Evolutionary conservation across 2,329 filamentous ascomycete species (phyloP).

Genomic region (Trichocomaceae sp.): DNA sequence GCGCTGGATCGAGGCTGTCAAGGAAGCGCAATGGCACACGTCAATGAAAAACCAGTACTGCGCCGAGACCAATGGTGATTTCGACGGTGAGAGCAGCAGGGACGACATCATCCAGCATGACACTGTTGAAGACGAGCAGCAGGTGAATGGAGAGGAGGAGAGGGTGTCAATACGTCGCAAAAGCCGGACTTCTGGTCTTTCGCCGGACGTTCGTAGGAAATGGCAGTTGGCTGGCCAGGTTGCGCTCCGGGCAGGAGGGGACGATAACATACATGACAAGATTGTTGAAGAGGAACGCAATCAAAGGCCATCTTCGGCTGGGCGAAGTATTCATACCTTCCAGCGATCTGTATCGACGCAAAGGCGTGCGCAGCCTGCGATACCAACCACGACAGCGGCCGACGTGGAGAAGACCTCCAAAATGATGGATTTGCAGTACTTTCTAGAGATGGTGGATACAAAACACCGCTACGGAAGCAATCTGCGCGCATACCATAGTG

Average conservation of each 20-base stretch:
- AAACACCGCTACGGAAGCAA: slow-evolving; percentile 87
- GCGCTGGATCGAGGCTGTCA: slow-evolving; percentile 34
- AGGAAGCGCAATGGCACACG: slow-evolving; percentile 52
- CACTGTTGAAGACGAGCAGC: neutral
- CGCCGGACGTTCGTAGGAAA: slow-evolving; percentile 52
- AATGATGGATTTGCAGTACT: slow-evolving; percentile 81
- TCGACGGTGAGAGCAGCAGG: neutral
- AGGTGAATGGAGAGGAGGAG: neutral
- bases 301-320: slow-evolving; percentile 25
- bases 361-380: slow-evolving; percentile 27
- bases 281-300: slow-evolving; percentile 35
- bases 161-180: neutral
- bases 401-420: slow-evolving; percentile 52
- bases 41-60: slow-evolving; percentile 40
- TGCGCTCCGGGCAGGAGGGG: slow-evolving; percentile 63
- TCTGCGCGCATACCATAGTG: slow-evolving; percentile 70
- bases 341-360: slow-evolving; percentile 22
- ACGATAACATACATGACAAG: slow-evolving; percentile 48
- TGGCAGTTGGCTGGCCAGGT: slow-evolving; percentile 71
- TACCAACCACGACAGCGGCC: neutral
- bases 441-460: slow-evolving; percentile 58
- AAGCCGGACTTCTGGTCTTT: slow-evolving; percentile 18
- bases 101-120: slow-evolving; percentile 1
- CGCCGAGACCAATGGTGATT: slow-evolving; percentile 3
- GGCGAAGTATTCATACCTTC: slow-evolving; percentile 17